phyloP scores from a whole-genome alignment of 2,329 filamentous ascomycete genomes.

The Sordariomycetes sp. region DNA sequence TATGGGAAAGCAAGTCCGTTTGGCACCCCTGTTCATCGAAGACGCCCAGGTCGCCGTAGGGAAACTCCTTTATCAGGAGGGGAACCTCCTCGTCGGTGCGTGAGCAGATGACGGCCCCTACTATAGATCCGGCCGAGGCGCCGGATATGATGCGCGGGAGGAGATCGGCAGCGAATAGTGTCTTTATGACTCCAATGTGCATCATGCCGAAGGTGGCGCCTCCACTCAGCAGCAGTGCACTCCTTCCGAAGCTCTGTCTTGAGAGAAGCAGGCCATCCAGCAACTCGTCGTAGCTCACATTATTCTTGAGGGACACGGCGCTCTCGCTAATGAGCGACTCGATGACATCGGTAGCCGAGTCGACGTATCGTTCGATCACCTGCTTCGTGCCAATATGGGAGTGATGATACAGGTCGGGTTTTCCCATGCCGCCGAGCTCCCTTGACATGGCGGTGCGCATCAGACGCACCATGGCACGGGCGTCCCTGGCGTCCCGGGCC shows the following conservation, averaged over 20 bases:
- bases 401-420: constrained; percentile 71
- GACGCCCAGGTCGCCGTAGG: constrained; percentile 69
- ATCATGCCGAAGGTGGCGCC: constrained; percentile 89
- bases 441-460: constrained; percentile 72
- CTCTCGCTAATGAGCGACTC: constrained; percentile 56
- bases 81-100: constrained; percentile 72
- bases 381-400: constrained; percentile 79
- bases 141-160: constrained; percentile 82
- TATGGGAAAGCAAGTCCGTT: constrained; percentile 53
- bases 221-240: constrained; percentile 71
- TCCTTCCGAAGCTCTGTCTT: constrained; percentile 75
- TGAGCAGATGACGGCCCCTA: constrained; percentile 69
- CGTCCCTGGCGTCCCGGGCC: constrained; percentile 61
- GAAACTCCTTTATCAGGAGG: constrained; percentile 56
- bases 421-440: constrained; percentile 78
- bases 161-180: constrained; percentile 62
- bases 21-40: constrained; percentile 54
- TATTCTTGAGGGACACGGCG: constrained; percentile 33
- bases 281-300: constrained; percentile 45
- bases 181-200: constrained; percentile 79
- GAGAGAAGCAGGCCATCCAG: constrained; percentile 62
- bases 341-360: constrained; percentile 66
- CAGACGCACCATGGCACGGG: constrained; percentile 67
- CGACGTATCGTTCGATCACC: constrained; percentile 79
- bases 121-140: constrained; percentile 78